These are phyloP conservation scores for Cytauxzoon felis DNA, from an alignment of 169 alveolate species.

Conservation along the genomic window DNA sequence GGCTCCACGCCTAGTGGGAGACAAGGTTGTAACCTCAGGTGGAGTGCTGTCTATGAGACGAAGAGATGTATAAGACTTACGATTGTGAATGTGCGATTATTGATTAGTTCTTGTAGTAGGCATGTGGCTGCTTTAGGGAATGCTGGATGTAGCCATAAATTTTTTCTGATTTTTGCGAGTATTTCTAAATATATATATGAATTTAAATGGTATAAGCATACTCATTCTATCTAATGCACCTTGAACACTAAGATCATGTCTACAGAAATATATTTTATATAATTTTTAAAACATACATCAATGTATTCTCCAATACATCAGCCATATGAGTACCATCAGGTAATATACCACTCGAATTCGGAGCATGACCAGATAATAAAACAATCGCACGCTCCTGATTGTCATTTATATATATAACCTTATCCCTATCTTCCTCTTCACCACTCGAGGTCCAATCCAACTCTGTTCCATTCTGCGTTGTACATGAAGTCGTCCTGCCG, in stretches of 20 bases:
- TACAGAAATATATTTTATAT: background rate
- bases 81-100: conserved; percentile 36
- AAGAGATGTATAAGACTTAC: conserved; percentile 6
- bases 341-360: conserved; percentile 74
- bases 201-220: background rate
- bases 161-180: conserved; percentile 33
- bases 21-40: no score
- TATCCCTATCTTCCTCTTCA: no score
- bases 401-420: conserved; percentile 64
- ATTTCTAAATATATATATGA: conserved; percentile 24
- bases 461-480: no score
- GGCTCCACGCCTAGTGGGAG: no score
- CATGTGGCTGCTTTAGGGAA: conserved; percentile 60
- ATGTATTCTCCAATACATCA: conserved; percentile 24
- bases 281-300: background rate
- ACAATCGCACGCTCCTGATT: conserved; percentile 79
- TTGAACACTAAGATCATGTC: background rate
- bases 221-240: background rate
- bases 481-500: no score
- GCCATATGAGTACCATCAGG: conserved; percentile 76
- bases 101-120: conserved; percentile 41
- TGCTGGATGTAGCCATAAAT: conserved; percentile 61
- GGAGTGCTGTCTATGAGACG: no score
- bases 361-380: conserved; percentile 75
- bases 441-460: no score